Percentiles rank a stretch among this genome's conserved stretches.
Evolutionary conservation across 192 early-diverging fungal genomes (phyloP).

Genomic region (Coemansia sp.): DNA sequence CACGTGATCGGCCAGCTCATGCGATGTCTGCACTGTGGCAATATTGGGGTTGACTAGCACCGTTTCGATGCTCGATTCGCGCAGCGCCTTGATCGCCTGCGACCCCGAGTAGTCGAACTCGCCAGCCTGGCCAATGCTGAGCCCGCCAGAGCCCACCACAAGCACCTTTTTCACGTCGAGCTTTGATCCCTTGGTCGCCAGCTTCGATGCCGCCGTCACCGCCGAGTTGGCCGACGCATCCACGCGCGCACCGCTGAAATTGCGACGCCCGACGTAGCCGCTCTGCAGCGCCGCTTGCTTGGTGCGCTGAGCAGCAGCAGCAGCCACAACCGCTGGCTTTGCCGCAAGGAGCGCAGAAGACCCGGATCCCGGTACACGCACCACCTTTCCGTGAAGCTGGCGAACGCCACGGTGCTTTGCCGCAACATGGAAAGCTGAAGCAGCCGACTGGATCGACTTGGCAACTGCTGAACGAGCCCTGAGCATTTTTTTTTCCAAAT

Average conservation of each 20-base stretch:
- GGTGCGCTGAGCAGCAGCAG: not conserved
- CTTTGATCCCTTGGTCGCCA: conserved; percentile 51
- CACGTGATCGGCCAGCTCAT: conserved; percentile 87
- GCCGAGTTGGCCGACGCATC: conserved; percentile 23
- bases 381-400: not conserved
- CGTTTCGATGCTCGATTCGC: conserved; percentile 88
- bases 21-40: conserved; percentile 96
- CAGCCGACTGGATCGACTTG: conserved; percentile 2
- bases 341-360: conserved; percentile 1
- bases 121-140: conserved; percentile 96
- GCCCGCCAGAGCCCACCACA: conserved; percentile 91
- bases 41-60: conserved; percentile 99
- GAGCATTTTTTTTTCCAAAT: conserved; percentile 28
- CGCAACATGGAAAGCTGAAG: not conserved
- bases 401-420: not conserved
- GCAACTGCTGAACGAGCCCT: conserved; percentile 25
- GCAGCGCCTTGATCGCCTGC: conserved; percentile 96
- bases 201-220: conserved; percentile 35
- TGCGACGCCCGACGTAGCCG: conserved; percentile 29
- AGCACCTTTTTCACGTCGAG: conserved; percentile 80
- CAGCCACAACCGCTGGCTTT: not conserved
- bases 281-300: not conserved
- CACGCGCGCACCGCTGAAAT: conserved; percentile 34
- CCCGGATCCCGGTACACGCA: not conserved
- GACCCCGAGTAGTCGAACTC: conserved; percentile 99